phyloP scores from a whole-genome alignment of 169 alveolate genomes.

The Eimeria praecox region DNA sequence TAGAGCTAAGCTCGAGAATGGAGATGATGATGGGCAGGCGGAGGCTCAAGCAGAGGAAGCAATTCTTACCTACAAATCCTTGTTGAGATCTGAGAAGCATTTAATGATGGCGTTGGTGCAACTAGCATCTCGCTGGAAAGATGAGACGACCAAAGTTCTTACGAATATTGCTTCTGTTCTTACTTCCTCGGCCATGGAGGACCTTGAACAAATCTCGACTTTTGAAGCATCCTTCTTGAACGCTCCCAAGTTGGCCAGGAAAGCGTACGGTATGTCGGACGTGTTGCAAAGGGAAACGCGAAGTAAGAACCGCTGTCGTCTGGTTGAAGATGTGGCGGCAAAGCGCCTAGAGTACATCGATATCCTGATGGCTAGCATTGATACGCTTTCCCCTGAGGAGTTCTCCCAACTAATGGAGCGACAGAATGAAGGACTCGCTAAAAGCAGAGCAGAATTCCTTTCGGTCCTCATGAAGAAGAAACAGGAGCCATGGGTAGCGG shows the following conservation, averaged over 20 bases:
- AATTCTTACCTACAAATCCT: neutral
- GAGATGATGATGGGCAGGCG: neutral
- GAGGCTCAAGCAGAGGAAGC: neutral
- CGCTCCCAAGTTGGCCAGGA: neutral
- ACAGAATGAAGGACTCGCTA: neutral
- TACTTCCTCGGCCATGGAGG: neutral
- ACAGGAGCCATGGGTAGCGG: constrained; percentile 7
- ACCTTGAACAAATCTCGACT: neutral
- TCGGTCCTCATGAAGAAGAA: neutral
- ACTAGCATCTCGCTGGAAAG: constrained; percentile 14
- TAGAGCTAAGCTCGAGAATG: neutral
- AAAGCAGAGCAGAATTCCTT: neutral
- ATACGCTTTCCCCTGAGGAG: neutral
- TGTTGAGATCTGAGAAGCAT: neutral
- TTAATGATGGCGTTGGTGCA: neutral
- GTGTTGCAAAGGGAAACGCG: constrained; percentile 6
- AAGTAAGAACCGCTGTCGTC: constrained; percentile 29
- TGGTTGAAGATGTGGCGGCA: neutral
- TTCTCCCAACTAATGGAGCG: neutral
- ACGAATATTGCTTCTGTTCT: neutral
- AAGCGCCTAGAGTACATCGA: neutral
- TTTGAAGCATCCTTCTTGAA: neutral
- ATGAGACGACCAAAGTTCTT: neutral
- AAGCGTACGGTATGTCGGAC: neutral
- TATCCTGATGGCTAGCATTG: neutral